Conservation (phyloP, 2,329 filamentous ascomycete genomes). For the Neofusicoccum ribis region DNA sequence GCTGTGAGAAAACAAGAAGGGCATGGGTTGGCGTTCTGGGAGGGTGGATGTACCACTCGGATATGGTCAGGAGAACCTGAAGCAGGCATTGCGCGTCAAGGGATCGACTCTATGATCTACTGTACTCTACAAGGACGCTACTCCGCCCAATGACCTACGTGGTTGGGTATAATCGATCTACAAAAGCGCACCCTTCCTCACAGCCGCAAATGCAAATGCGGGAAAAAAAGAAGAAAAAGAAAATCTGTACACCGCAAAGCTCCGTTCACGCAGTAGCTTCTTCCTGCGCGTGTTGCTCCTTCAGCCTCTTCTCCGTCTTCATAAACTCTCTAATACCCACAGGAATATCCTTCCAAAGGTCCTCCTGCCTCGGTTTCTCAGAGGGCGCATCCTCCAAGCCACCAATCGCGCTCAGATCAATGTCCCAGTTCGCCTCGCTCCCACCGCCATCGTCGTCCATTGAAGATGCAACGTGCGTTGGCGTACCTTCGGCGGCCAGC, state of each 20-base stretch:
- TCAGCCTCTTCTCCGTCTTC: constrained; percentile 90
- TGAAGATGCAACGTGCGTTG: constrained; percentile 55
- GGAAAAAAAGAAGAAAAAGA: background rate
- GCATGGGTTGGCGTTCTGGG: constrained; percentile 1
- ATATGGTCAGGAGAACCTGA: background rate
- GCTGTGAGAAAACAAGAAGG: background rate
- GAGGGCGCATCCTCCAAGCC: constrained; percentile 20
- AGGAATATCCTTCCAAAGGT: constrained; percentile 77
- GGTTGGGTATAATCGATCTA: constrained; percentile 11
- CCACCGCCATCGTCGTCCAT: constrained; percentile 83
- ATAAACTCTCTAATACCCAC: constrained; percentile 96
- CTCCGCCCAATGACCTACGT: background rate
- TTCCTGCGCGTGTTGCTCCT: constrained; percentile 67
- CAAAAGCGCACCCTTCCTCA: background rate
- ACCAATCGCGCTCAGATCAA: constrained; percentile 34
- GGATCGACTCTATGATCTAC: constrained; percentile 1
- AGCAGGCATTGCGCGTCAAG: background rate
- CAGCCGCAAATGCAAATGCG: background rate
- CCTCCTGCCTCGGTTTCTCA: constrained; percentile 51
- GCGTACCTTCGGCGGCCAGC: constrained; percentile 38
- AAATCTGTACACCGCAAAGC: background rate
- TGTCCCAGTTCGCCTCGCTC: constrained; percentile 66
- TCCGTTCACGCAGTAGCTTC: constrained; percentile 35
- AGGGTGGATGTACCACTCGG: background rate
- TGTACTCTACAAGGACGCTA: constrained; percentile 5